A percentile compares a stretch with the other conserved stretches of the same genome.
Conservation (phyloP, 352 stramenopile genomes). For the Phytophthora cryptogea region DNA sequence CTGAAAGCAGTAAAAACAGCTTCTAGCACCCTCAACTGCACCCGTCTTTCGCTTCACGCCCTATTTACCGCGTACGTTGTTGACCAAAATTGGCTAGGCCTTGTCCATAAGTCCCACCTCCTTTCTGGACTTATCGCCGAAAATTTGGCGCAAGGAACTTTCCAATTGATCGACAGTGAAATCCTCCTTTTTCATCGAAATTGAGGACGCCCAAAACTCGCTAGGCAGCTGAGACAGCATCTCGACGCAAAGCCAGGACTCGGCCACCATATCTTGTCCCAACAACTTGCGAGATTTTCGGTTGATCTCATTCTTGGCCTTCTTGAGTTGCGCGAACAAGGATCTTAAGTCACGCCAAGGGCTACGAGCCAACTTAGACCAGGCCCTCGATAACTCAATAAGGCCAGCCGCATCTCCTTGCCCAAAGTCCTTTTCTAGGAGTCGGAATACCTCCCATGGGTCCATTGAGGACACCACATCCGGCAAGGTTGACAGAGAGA, state of each 20-base stretch:
- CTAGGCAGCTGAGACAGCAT: conserved; percentile 2
- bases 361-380: no score
- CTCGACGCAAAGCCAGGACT: conserved; percentile 15
- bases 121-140: conserved; percentile 19
- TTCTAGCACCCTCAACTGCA: not conserved
- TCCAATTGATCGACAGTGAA: no score
- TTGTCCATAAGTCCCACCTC: conserved; percentile 13
- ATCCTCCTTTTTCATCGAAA: no score
- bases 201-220: conserved; percentile 16
- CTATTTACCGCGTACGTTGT: not conserved
- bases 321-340: conserved; percentile 20
- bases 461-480: conserved; percentile 17
- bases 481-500: conserved; percentile 8
- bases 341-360: no score
- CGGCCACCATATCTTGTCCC: conserved; percentile 9
- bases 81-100: not conserved
- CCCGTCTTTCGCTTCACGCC: conserved; percentile 4
- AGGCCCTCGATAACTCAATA: no score
- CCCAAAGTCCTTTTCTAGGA: conserved; percentile 10
- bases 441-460: conserved; percentile 8
- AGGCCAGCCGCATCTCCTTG: no score
- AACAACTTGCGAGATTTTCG: conserved; percentile 4
- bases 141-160: conserved; percentile 1
- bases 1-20: conserved; percentile 15
- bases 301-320: conserved; percentile 17